Percentiles rank a stretch among this genome's conserved stretches.
Conservation (phyloP, 768 basidiomycete species). For the Tephrocybe sp. region DNA sequence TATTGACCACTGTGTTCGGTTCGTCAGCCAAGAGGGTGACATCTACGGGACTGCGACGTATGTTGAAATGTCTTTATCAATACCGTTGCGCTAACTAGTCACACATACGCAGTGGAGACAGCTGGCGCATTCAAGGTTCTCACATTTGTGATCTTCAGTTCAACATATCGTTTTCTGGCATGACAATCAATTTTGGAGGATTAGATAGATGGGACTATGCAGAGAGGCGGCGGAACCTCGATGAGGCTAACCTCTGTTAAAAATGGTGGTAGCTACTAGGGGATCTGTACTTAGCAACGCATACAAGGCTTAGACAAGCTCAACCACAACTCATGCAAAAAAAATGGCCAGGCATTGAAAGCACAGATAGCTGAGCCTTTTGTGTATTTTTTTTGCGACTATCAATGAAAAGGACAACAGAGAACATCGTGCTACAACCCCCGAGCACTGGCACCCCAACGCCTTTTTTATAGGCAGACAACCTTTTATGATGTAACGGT, state of each 20-base stretch:
- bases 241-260: conserved; percentile 36
- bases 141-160: conserved; percentile 75
- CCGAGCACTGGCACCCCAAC: conserved; percentile 11
- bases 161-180: conserved; percentile 52
- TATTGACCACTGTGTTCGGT: conserved; percentile 59
- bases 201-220: conserved; percentile 68
- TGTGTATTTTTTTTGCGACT: conserved; percentile 25
- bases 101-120: conserved; percentile 57
- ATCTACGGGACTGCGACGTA: conserved; percentile 79
- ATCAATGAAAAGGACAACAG: conserved; percentile 18
- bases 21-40: conserved; percentile 61
- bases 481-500: conserved; percentile 64
- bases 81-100: neutral
- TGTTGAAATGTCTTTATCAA: conserved; percentile 23
- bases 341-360: conserved; percentile 1
- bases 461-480: conserved; percentile 10
- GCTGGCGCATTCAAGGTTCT: conserved; percentile 71
- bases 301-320: neutral
- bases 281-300: neutral
- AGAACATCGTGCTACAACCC: conserved; percentile 17
- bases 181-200: conserved; percentile 76
- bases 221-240: conserved; percentile 62
- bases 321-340: neutral
- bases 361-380: conserved; percentile 22
- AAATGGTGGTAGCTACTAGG: neutral